phyloP scores from a whole-genome alignment of 2,329 filamentous ascomycete genomes.

The Ophiostoma fasciatum region DNA sequence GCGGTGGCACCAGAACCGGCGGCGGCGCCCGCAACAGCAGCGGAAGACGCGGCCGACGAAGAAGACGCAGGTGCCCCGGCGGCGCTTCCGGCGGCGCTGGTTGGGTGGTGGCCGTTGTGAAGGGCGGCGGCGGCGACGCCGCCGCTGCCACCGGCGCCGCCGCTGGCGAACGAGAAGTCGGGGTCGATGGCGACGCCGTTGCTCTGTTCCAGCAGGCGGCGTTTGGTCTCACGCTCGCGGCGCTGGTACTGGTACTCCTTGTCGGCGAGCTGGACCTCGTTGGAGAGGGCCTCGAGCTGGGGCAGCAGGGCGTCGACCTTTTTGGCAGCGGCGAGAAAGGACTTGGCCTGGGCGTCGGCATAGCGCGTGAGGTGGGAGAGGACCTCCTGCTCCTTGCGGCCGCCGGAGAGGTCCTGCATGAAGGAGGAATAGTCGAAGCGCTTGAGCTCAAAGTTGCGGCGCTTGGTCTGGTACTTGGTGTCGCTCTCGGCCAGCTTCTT shows the following conservation, averaged over 20 bases:
- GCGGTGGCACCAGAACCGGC: too few species aligned
- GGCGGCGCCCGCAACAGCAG: too few species aligned
- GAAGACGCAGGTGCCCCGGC: too few species aligned
- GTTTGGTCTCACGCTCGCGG: conserved; percentile 90
- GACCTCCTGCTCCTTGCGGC: conserved; percentile 96
- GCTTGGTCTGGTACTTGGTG: conserved; percentile 87
- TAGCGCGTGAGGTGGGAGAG: conserved; percentile 88
- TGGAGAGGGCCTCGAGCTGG: conserved; percentile 74
- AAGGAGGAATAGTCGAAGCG: conserved; percentile 98
- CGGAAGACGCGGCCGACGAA: too few species aligned
- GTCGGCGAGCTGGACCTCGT: conserved; percentile 82
- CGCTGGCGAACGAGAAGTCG: too few species aligned
- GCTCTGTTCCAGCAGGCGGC: conserved; percentile 77
- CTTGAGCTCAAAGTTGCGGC: conserved; percentile 89
- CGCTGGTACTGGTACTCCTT: conserved; percentile 94
- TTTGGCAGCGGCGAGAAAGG: conserved; percentile 68
- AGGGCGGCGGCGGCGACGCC: not conserved
- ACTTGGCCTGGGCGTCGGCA: conserved; percentile 75
- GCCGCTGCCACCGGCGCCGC: too few species aligned
- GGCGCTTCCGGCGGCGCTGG: too few species aligned
- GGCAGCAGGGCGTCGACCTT: conserved; percentile 78
- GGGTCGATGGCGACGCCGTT: conserved; percentile 34
- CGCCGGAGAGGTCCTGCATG: conserved; percentile 97
- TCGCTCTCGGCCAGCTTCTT: conserved; percentile 95
- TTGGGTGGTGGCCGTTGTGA: not conserved